Conservation (phyloP, 2,329 filamentous ascomycete genomes). For the Zelopaecilomyces penicillatus region DNA sequence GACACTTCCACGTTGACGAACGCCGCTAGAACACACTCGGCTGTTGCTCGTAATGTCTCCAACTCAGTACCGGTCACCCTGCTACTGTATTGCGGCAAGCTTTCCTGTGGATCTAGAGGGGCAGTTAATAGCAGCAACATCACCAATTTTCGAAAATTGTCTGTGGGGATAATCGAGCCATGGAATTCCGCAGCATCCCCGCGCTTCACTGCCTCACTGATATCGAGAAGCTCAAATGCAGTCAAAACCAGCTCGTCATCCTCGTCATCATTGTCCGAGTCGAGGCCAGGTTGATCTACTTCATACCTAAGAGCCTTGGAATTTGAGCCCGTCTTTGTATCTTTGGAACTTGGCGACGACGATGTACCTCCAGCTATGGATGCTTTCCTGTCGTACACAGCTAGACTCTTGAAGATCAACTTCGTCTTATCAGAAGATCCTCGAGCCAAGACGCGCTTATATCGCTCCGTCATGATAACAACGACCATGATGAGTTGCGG, state of each 20-base stretch:
- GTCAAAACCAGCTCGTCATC: slow-evolving; percentile 59
- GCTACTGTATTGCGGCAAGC: slow-evolving; percentile 50
- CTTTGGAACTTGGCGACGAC: neutral
- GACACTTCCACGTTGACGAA: slow-evolving; percentile 58
- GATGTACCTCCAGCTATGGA: slow-evolving; percentile 21
- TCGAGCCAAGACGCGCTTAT: slow-evolving; percentile 52
- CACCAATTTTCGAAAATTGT: slow-evolving; percentile 62
- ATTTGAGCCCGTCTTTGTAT: neutral
- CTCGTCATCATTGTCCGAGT: slow-evolving; percentile 37
- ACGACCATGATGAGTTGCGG: slow-evolving; percentile 65
- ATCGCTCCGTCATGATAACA: slow-evolving; percentile 63
- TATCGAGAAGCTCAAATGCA: slow-evolving; percentile 59
- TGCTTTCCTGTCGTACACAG: slow-evolving; percentile 58
- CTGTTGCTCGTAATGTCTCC: slow-evolving; percentile 49
- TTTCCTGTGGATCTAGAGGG: slow-evolving; percentile 57
- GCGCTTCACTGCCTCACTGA: slow-evolving; percentile 51
- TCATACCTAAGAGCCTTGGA: slow-evolving; percentile 33
- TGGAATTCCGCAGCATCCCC: slow-evolving; percentile 43
- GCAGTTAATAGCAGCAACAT: slow-evolving; percentile 62
- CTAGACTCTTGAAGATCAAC: slow-evolving; percentile 62
- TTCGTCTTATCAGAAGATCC: slow-evolving; percentile 51
- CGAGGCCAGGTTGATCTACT: slow-evolving; percentile 36
- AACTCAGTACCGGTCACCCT: slow-evolving; percentile 49
- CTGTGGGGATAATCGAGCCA: slow-evolving; percentile 62
- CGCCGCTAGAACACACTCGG: slow-evolving; percentile 56